phyloP scores from a whole-genome alignment of 2,329 filamentous ascomycete genomes.

The Talaromyces marneffei region DNA sequence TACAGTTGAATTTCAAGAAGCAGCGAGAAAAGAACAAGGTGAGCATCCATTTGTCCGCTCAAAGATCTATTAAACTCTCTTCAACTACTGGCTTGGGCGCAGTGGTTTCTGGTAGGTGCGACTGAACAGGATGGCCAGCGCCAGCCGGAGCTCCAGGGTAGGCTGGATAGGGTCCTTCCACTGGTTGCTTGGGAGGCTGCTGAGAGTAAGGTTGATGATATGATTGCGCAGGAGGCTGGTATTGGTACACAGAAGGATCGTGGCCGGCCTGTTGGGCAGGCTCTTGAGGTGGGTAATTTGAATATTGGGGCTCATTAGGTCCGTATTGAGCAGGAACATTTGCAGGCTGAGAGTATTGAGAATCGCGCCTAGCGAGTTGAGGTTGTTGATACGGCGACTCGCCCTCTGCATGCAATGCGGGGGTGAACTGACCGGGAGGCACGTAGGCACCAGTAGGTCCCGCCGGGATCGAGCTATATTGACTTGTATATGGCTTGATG shows the following conservation, averaged over 20 bases:
- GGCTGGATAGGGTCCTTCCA: conserved; percentile 17
- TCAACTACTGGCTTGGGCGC: conserved; percentile 23
- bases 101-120: conserved; percentile 20
- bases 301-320: conserved; percentile 5
- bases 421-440: conserved; percentile 9
- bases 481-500: conserved; percentile 11
- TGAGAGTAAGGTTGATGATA: conserved; percentile 21
- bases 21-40: conserved; percentile 1
- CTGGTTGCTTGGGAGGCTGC: conserved; percentile 9
- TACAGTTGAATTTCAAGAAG: background rate
- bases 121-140: conserved; percentile 15
- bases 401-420: conserved; percentile 4
- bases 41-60: conserved; percentile 7
- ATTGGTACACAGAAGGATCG: conserved; percentile 9
- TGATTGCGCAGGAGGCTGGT: conserved; percentile 13
- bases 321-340: conserved; percentile 5
- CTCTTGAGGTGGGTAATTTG: conserved; percentile 12
- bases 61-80: conserved; percentile 30
- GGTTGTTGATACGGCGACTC: conserved; percentile 12
- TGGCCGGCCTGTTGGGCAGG: conserved; percentile 4
- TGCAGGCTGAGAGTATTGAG: conserved; percentile 12
- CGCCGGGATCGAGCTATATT: conserved; percentile 17
- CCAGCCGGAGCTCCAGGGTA: conserved; percentile 10
- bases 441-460: conserved; percentile 16
- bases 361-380: conserved; percentile 11